These are phyloP conservation scores for Ramichloridium luteum DNA, from an alignment of 2,329 filamentous ascomycete species.

Conservation along the genomic window DNA sequence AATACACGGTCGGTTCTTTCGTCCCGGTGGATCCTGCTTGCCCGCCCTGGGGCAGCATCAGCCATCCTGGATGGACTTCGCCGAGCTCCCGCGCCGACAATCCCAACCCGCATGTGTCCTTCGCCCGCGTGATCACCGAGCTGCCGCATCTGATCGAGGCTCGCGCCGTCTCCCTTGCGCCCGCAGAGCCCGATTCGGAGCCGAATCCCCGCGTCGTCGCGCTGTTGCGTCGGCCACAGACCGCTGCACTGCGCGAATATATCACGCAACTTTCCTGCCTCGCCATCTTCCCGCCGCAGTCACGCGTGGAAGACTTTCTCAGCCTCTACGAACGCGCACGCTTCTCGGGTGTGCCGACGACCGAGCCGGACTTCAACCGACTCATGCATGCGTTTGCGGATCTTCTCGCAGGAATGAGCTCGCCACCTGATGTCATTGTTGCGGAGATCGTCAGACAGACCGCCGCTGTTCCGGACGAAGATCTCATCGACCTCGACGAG, in stretches of 20 bases:
- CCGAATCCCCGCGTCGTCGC: constrained; percentile 41
- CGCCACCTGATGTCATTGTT: constrained; percentile 45
- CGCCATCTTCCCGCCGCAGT: constrained; percentile 45
- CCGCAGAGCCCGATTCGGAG: constrained; percentile 26
- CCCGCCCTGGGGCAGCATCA: constrained; percentile 68
- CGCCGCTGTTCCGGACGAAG: constrained; percentile 5
- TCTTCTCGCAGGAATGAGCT: constrained; percentile 61
- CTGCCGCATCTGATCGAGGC: constrained; percentile 84
- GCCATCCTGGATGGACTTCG: constrained; percentile 80
- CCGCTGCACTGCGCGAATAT: constrained; percentile 70
- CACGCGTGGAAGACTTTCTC: constrained; percentile 51
- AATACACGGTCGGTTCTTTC: constrained; percentile 20
- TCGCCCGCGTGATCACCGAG: constrained; percentile 67
- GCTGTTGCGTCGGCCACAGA: constrained; percentile 55
- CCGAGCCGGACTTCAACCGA: constrained; percentile 57
- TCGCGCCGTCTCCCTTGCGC: constrained; percentile 77
- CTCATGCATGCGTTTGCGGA: constrained; percentile 79
- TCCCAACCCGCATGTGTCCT: constrained; percentile 72
- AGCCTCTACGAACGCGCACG: constrained; percentile 69
- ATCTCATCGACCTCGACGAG: background rate
- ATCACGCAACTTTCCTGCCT: constrained; percentile 56
- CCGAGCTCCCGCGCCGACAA: constrained; percentile 46
- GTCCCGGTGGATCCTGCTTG: constrained; percentile 30
- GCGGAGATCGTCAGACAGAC: constrained; percentile 26
- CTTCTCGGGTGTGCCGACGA: constrained; percentile 60